A percentile compares a stretch with the other conserved stretches of the same genome.
Conservation (phyloP, 495 filamentous ascomycete species). For the Trichodelitschia bisporula region DNA sequence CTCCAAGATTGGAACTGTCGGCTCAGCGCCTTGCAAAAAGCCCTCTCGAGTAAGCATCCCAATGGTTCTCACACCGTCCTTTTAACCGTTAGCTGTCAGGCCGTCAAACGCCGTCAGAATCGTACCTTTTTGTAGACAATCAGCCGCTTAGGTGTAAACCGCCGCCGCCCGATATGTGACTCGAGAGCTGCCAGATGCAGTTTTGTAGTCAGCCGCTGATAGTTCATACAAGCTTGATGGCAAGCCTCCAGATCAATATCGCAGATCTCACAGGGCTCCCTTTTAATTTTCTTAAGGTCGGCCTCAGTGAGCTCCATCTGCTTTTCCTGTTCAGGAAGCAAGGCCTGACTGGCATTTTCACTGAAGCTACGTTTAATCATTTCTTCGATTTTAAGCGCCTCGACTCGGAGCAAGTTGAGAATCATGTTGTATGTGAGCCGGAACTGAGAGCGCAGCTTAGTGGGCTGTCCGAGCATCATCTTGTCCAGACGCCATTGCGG, state of each 20-base stretch:
- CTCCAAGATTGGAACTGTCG: slow-evolving; percentile 52
- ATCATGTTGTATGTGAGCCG: slow-evolving; percentile 99
- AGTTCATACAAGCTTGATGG: slow-evolving; percentile 60
- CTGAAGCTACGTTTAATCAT: slow-evolving; percentile 99
- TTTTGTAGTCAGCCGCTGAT: slow-evolving; percentile 42
- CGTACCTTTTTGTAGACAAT: slow-evolving; percentile 43
- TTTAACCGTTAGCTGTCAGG: slow-evolving; percentile 9
- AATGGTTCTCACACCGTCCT: slow-evolving; percentile 54
- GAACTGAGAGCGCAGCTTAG: slow-evolving; percentile 88
- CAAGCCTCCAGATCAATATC: slow-evolving; percentile 53
- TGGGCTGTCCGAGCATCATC: slow-evolving; percentile 93
- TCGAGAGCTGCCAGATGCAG: slow-evolving; percentile 44
- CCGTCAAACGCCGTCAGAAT: background rate
- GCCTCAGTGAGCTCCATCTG: slow-evolving; percentile 81
- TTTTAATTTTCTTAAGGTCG: slow-evolving; percentile 69
- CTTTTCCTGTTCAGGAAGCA: slow-evolving; percentile 86
- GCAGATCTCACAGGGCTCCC: slow-evolving; percentile 62
- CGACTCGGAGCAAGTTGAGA: slow-evolving; percentile 78
- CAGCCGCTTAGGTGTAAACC: slow-evolving; percentile 47
- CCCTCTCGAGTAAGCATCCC: slow-evolving; percentile 58
- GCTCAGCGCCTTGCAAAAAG: slow-evolving; percentile 28
- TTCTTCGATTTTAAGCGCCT: slow-evolving; percentile 95
- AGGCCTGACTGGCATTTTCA: slow-evolving; percentile 91
- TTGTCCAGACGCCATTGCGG: slow-evolving; percentile 53
- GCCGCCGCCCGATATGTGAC: slow-evolving; percentile 54